phyloP scores from a whole-genome alignment of 805 yeast genomes.

The Saccharomycopsis selenospora region DNA sequence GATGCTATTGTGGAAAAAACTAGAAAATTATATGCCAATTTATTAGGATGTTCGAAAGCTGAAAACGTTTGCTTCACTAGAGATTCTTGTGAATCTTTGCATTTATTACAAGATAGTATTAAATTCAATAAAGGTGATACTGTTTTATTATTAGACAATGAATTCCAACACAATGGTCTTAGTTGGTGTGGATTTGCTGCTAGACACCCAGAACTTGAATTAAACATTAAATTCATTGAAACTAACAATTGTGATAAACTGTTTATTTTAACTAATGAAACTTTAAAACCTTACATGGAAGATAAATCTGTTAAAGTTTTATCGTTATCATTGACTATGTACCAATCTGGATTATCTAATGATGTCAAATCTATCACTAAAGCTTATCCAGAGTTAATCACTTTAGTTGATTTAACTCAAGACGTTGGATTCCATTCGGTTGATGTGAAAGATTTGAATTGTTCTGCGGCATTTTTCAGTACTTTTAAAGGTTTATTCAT shows the following conservation, averaged over 20 bases:
- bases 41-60: constrained; percentile 2
- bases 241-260: constrained; percentile 12
- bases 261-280: constrained; percentile 12
- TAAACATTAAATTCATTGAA: constrained; percentile 13
- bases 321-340: constrained; percentile 16
- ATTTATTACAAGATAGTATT: constrained; percentile 15
- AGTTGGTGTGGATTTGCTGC: constrained; percentile 17
- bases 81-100: constrained; percentile 19
- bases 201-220: constrained; percentile 12
- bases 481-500: constrained; percentile 19
- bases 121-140: constrained; percentile 16
- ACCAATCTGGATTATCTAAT: constrained; percentile 17
- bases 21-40: constrained; percentile 11
- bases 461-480: constrained; percentile 18
- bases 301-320: constrained; percentile 12
- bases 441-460: constrained; percentile 4
- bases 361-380: constrained; percentile 15
- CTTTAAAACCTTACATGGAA: constrained; percentile 12
- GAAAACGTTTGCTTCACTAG: constrained; percentile 17
- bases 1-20: constrained; percentile 16
- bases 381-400: constrained; percentile 13
- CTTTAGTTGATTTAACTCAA: constrained; percentile 19
- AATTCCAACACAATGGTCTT: constrained; percentile 19
- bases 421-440: constrained; percentile 17
- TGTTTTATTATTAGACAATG: constrained; percentile 18